Conservation (phyloP, 2,329 filamentous ascomycete genomes). For the Didymella lethalis region DNA sequence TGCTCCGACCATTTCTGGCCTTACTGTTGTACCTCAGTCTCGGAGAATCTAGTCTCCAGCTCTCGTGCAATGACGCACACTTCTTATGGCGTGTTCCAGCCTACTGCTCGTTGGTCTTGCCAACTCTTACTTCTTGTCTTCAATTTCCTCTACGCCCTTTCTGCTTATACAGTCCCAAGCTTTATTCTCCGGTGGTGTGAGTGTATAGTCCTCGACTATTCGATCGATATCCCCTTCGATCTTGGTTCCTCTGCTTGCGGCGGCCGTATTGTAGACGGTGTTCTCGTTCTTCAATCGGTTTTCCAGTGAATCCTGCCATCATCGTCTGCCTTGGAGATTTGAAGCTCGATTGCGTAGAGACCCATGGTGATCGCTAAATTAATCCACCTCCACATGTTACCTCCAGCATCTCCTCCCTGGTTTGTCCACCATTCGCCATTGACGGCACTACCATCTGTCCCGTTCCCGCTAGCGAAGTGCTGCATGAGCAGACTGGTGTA, state of each 20-base stretch:
- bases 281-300: constrained; percentile 66
- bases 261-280: neutral
- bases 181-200: neutral
- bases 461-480: constrained; percentile 77
- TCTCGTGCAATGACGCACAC: neutral
- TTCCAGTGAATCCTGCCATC: constrained; percentile 89
- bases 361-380: constrained; percentile 90
- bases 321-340: constrained; percentile 82
- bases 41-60: neutral
- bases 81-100: constrained; percentile 1
- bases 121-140: neutral
- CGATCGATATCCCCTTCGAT: neutral
- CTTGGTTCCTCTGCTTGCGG: neutral
- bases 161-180: neutral
- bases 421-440: constrained; percentile 80
- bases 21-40: neutral
- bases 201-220: neutral
- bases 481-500: constrained; percentile 96
- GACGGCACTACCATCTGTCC: constrained; percentile 56
- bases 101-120: neutral
- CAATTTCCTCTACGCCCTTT: neutral
- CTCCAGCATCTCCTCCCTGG: constrained; percentile 80
- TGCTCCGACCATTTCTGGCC: neutral
- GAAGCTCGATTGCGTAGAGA: constrained; percentile 88
- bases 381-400: constrained; percentile 91